Evolutionary conservation across 768 basidiomycete genomes (phyloP).

Genomic region (Pulveroboletus sp.): DNA sequence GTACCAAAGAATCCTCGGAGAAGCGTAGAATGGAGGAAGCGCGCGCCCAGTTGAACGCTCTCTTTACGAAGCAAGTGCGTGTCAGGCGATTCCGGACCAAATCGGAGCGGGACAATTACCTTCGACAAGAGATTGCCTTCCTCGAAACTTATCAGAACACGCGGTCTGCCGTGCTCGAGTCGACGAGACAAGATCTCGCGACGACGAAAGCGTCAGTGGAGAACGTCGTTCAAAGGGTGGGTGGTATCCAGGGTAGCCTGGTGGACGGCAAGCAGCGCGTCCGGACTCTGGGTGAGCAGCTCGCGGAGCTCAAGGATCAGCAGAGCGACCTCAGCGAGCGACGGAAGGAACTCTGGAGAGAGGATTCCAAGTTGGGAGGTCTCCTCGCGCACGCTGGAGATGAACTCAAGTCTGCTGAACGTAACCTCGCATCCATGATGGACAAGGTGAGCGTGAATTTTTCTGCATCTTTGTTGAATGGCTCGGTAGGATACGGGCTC

Average conservation of each 20-base stretch:
- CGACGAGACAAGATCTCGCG: constrained; percentile 48
- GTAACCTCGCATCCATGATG: constrained; percentile 85
- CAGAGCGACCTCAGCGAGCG: constrained; percentile 68
- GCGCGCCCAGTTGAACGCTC: constrained; percentile 60
- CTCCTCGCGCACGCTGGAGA: constrained; percentile 72
- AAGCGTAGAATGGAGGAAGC: constrained; percentile 71
- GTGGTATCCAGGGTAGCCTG: constrained; percentile 51
- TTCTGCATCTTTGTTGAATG: neutral
- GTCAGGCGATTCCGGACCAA: constrained; percentile 79
- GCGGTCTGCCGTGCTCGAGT: constrained; percentile 54
- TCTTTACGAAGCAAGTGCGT: constrained; percentile 91
- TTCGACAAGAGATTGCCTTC: constrained; percentile 73
- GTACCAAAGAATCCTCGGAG: constrained; percentile 48
- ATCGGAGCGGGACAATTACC: constrained; percentile 77
- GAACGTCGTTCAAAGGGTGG: constrained; percentile 58
- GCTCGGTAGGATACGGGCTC: constrained; percentile 78
- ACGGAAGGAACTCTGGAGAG: constrained; percentile 91
- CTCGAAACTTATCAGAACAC: constrained; percentile 57
- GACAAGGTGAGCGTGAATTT: constrained; percentile 64
- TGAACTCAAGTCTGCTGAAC: constrained; percentile 77
- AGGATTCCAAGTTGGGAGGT: constrained; percentile 84
- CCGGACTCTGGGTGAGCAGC: constrained; percentile 58
- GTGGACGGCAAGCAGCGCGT: constrained; percentile 63
- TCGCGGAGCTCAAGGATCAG: constrained; percentile 58
- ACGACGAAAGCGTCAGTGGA: constrained; percentile 44